A percentile compares a stretch with the other conserved stretches of the same genome.
Evolutionary conservation across 495 filamentous ascomycete species (phyloP).

Genomic region (Aspergillus taichungensis): DNA sequence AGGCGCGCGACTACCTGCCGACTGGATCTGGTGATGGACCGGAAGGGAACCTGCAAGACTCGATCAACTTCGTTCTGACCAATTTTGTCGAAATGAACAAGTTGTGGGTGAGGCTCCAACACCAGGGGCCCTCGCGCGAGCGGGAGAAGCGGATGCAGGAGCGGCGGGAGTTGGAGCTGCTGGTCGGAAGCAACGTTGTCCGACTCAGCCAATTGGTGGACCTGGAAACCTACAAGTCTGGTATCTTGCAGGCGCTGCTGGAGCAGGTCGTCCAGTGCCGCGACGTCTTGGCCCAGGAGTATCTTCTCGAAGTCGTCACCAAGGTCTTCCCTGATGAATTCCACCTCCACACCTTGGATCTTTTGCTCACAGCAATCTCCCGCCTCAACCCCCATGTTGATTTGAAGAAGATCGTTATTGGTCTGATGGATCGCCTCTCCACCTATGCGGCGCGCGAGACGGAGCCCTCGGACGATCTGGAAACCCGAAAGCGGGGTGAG

Average conservation of each 20-base stretch:
- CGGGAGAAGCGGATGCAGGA: constrained; percentile 89
- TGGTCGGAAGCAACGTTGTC: constrained; percentile 93
- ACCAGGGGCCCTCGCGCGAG: constrained; percentile 94
- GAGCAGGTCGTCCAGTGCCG: constrained; percentile 98
- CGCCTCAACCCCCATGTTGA: constrained; percentile 92
- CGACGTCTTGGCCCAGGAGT: constrained; percentile 94
- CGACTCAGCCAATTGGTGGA: constrained; percentile 93
- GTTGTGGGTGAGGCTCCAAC: constrained; percentile 94
- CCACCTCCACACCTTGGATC: constrained; percentile 91
- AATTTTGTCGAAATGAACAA: constrained; percentile 99
- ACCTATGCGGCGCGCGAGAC: constrained; percentile 85
- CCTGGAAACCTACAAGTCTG: constrained; percentile 82
- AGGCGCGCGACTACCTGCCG: constrained; percentile 83
- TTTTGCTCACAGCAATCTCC: constrained; percentile 84
- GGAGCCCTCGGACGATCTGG: constrained; percentile 63
- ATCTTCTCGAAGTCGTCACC: constrained; percentile 94
- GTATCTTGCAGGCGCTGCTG: constrained; percentile 78
- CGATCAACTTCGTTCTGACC: constrained; percentile 91
- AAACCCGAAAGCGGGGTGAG: constrained; percentile 66
- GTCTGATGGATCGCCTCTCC: constrained; percentile 91
- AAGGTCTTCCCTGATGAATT: constrained; percentile 99
- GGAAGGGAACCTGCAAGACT: constrained; percentile 93
- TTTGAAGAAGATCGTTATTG: constrained; percentile 95
- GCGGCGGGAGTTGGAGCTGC: constrained; percentile 84
- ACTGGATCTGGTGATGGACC: constrained; percentile 76